Base-by-base conservation (phyloP, 352 stramenopile species). In the Phytophthora tentaculata region DNA sequence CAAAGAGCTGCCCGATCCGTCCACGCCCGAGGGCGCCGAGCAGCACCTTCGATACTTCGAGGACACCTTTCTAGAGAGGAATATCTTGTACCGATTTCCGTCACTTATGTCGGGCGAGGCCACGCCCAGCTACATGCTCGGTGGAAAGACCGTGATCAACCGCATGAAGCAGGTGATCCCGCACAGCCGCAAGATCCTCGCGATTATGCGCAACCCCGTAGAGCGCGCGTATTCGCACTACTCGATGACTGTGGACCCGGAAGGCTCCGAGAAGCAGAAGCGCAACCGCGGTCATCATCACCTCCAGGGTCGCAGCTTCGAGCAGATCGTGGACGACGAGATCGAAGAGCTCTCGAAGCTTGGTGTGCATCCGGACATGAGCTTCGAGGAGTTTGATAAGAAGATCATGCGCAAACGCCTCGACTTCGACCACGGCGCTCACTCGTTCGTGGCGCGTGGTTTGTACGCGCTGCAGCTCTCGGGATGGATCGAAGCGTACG, bases 391-490 rank as follows among this genome's bases (percentile, higher is more conserved):
- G 32, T 93, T 96, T 23, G 83, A 95, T 54, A 70, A 72, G 3
- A 82, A 81, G 35, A 75, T 91, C 35, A 66, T 94, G 67, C 71
- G 76, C 41, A 61, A 77, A 28, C 71, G 73, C 4, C 51, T 88
- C 13, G 52, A 19, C 0, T 81, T 85, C 13, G 74, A 83, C 43
- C 87, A 97, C 52, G 89, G 89, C 13, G 89, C 83, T 8, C 89
- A 96, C 67, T 95, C 89, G 45, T 93, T 90, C 56, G 64, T 96
- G n/a, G 67, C 76, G 13, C 86, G 88, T 45, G 97, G 97, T 0
- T 74, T 99, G 44, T 99, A 99, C 73, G 96, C 89, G 44, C 73
- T 99, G 26, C 96, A 99, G 77, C 78, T 99, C 20, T 59, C 81
- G 24, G 87, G 87, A 7, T 99, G 97, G 97, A 80, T 98, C 1